These are phyloP conservation scores for Davidsoniella australis DNA, from an alignment of 2,329 filamentous ascomycete species.

Conservation along the genomic window DNA sequence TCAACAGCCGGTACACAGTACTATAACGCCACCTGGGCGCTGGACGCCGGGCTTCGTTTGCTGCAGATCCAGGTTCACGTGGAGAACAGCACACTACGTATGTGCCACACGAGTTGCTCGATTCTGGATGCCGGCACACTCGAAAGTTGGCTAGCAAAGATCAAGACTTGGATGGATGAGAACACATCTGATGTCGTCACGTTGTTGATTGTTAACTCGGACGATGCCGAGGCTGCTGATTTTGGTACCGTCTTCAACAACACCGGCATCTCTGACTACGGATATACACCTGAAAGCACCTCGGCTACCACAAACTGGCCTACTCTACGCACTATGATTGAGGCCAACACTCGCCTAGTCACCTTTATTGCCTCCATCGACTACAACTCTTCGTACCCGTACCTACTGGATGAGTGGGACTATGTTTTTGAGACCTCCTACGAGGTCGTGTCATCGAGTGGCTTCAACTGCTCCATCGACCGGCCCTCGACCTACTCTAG, in stretches of 20 bases:
- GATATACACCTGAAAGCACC: slow-evolving; percentile 35
- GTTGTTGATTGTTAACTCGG: slow-evolving; percentile 54
- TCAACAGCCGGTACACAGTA: slow-evolving; percentile 55
- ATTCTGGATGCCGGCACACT: slow-evolving; percentile 54
- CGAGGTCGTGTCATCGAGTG: slow-evolving; percentile 40
- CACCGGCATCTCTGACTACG: slow-evolving; percentile 43
- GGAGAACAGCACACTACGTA: slow-evolving; percentile 34
- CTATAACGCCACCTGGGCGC: slow-evolving; percentile 53
- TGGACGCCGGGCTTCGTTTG: slow-evolving; percentile 53
- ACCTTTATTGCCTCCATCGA: slow-evolving; percentile 46
- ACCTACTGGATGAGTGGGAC: slow-evolving; percentile 45
- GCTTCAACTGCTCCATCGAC: slow-evolving; percentile 57
- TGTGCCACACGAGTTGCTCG: slow-evolving; percentile 54
- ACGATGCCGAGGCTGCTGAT: slow-evolving; percentile 35
- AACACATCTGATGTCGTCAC: slow-evolving; percentile 64
- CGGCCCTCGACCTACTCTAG: slow-evolving; percentile 38
- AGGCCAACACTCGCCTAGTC: slow-evolving; percentile 45
- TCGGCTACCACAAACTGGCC: slow-evolving; percentile 41
- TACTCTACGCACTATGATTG: slow-evolving; percentile 53
- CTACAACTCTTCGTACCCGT: slow-evolving; percentile 28
- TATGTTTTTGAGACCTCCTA: slow-evolving; percentile 59
- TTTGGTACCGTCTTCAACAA: slow-evolving; percentile 37
- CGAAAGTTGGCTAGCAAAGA: slow-evolving; percentile 41
- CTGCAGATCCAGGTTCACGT: slow-evolving; percentile 47
- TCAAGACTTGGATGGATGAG: slow-evolving; percentile 51